Percentiles rank a stretch among this genome's conserved stretches.
Conservation (phyloP, 208 protist genomes). For the Trypanosoma platydactyli region DNA sequence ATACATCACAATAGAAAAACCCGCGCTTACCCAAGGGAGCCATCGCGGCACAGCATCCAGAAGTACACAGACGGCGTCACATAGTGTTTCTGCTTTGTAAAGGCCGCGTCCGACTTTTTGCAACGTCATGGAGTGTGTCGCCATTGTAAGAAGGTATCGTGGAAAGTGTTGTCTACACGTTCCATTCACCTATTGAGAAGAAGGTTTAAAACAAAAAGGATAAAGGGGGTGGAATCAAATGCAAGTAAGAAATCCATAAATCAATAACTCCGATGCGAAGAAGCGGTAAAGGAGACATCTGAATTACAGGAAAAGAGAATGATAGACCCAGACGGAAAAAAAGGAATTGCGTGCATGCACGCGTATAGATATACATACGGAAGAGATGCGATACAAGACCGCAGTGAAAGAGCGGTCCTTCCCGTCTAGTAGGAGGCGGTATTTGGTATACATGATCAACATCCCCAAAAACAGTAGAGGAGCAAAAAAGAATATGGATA, state of each 20-base stretch:
- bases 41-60: slow-evolving; percentile 65
- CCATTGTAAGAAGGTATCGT: not conserved
- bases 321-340: slow-evolving; percentile 14
- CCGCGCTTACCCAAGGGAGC: slow-evolving; percentile 54
- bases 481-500: slow-evolving; percentile 17
- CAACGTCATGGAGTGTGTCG: slow-evolving; percentile 5
- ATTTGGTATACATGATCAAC: slow-evolving; percentile 3
- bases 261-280: not conserved
- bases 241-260: no score
- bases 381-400: no score
- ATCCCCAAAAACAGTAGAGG: slow-evolving; percentile 22
- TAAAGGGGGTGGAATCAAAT: no score
- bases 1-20: slow-evolving; percentile 52
- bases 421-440: not conserved
- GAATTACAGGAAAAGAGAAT: not conserved
- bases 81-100: slow-evolving; percentile 59
- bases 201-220: slow-evolving; percentile 18
- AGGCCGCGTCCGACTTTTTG: slow-evolving; percentile 42
- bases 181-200: not conserved
- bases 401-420: not conserved
- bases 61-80: slow-evolving; percentile 49
- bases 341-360: slow-evolving; percentile 5
- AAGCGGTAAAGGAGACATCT: not conserved
- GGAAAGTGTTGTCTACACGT: not conserved
- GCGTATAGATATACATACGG: no score